A percentile compares a stretch with the other conserved stretches of the same genome.
These are phyloP conservation scores for Pleurotus tuoliensis DNA, from an alignment of 768 basidiomycete genomes.

Conservation along the genomic window DNA sequence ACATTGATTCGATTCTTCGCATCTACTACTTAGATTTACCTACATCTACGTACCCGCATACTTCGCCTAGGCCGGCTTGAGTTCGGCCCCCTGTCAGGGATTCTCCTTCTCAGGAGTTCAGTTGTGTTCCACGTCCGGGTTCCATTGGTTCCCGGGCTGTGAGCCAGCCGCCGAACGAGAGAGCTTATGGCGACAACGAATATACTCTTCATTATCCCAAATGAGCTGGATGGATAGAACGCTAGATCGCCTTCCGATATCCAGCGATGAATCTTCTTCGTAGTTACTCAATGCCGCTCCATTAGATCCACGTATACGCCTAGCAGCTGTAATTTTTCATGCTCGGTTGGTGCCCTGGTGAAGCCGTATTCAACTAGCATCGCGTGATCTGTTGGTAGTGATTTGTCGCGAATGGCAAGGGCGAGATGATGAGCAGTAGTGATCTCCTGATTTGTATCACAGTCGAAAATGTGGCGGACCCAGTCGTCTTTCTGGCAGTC, in stretches of 20 bases:
- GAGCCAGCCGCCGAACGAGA: too few relatives aligned
- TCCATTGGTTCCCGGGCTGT: too few relatives aligned
- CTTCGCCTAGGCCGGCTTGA: too few relatives aligned
- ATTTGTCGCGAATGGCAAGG: slow-evolving; percentile 19
- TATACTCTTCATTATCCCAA: too few relatives aligned
- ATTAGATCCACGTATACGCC: background rate
- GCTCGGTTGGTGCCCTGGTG: background rate
- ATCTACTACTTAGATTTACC: too few relatives aligned
- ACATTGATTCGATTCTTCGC: too few relatives aligned
- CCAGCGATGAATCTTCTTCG: background rate
- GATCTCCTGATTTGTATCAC: slow-evolving; percentile 18
- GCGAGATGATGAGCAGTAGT: slow-evolving; percentile 29
- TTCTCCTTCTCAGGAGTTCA: too few relatives aligned
- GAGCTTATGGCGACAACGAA: too few relatives aligned
- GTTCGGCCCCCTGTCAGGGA: too few relatives aligned
- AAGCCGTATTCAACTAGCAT: slow-evolving; percentile 27
- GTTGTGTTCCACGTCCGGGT: too few relatives aligned
- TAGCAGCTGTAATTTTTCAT: background rate
- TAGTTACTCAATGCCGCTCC: background rate
- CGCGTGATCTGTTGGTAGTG: slow-evolving; percentile 25
- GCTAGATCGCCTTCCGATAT: background rate
- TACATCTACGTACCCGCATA: too few relatives aligned
- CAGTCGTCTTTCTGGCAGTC: slow-evolving; percentile 26
- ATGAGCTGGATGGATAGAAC: too few relatives aligned
- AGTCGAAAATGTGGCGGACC: slow-evolving; percentile 30